Percentiles rank a stretch among this genome's conserved stretches.
Evolutionary conservation across 371 early-diverging fungal genomes (phyloP).

Genomic region (Batrachochytrium dendrobatidis): DNA sequence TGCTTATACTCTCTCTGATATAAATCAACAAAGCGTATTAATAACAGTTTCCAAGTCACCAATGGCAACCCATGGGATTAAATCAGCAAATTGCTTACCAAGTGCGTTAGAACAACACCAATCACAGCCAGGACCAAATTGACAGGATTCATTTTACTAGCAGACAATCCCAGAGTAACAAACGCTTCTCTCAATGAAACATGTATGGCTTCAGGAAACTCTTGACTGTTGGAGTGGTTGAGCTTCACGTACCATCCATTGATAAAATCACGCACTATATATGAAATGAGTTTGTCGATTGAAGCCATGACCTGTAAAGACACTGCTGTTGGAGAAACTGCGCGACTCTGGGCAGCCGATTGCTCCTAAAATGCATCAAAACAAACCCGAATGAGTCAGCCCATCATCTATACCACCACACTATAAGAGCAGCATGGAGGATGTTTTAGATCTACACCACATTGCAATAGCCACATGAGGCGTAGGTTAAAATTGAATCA

Average conservation of each 20-base stretch:
- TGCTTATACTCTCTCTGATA: slow-evolving; percentile 25
- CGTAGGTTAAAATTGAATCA: no score
- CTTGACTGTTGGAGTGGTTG: slow-evolving; percentile 25
- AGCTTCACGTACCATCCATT: slow-evolving; percentile 23
- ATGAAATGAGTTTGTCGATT: slow-evolving; percentile 15
- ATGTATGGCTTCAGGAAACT: slow-evolving; percentile 24
- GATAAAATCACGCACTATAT: slow-evolving; percentile 31
- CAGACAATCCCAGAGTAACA: slow-evolving; percentile 14
- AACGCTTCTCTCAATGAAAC: slow-evolving; percentile 14
- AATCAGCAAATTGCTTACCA: slow-evolving; percentile 11
- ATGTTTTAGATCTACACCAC: no score
- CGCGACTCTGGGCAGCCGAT: no score
- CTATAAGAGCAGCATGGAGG: no score
- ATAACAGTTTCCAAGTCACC: background rate
- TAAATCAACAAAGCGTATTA: no score
- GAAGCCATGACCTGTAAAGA: background rate
- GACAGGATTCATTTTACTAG: slow-evolving; percentile 10
- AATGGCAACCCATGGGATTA: background rate
- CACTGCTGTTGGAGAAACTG: no score
- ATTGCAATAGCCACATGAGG: no score
- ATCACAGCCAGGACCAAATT: slow-evolving; percentile 19
- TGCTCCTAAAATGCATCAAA: no score
- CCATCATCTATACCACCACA: no score
- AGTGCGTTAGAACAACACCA: slow-evolving; percentile 20
- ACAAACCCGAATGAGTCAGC: no score